Evolutionary conservation across 1,284 basidiomycete species (phyloP), one percentile per base, ranked within the genome.

Genomic region (Pseudozyma pruni): DNA sequence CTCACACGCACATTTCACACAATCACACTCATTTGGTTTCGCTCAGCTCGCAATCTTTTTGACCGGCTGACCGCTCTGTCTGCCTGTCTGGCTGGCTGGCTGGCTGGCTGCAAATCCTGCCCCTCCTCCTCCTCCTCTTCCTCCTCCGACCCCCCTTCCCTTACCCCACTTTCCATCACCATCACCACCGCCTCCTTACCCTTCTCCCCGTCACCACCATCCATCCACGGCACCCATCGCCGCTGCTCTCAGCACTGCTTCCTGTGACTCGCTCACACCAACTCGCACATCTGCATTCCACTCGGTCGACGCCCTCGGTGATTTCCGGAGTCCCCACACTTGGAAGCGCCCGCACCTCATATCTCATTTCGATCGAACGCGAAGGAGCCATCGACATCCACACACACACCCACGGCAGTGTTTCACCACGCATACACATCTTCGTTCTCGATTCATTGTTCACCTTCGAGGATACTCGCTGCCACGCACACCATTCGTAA

Each of bases 301-400:
- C n/a, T 39, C 44, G 40, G 27, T 32, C 20, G 38, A 10, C 33
- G 19, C 29, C 48, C 29, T 51, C 56, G 49, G 49, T 43, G 39
- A 52, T 39, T 47, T 52, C 29, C 44, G 44, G 39, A 52, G 43
- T 51, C 43, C 49, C 49, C 56, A 25, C 47, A 49, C 47, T 23
- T 19, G 38, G 14, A 17, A 29, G 27, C 6, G 37, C 6, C 19
- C 37, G 37, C 38, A 32, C 9, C 17, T 27, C 20, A 25, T 25
- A 23, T 17, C 8, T 34, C 39, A 20, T 17, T n/a, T n/a, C n/a
- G n/a, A n/a, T n/a, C n/a, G n/a, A n/a, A n/a, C n/a, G n/a, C n/a
- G n/a, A n/a, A n/a, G n/a, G n/a, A n/a, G n/a, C n/a, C n/a, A 25
- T 29, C 22, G 23, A 34, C 33, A 17, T 8, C n/a, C 4, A 2